Conservation (phyloP, 164 flowering plant species). For the grape (Vitis vinifera) region DNA sequence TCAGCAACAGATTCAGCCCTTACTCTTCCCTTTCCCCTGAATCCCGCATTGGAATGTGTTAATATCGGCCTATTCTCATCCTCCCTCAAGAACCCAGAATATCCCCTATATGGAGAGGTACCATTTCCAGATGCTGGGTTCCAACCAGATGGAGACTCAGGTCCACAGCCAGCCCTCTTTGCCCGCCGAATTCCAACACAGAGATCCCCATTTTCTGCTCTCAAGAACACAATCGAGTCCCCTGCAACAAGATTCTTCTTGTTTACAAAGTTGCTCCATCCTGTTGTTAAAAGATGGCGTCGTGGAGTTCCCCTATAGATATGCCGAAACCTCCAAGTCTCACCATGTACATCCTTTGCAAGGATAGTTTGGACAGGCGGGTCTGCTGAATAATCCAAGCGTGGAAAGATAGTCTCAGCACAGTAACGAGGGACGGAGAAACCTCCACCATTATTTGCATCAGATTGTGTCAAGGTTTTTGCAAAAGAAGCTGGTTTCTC, state of each 20-base stretch:
- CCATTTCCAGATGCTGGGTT: conserved; percentile 22
- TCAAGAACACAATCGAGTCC: conserved; percentile 62
- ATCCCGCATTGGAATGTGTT: conserved; percentile 14
- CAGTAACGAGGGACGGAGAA: conserved; percentile 65
- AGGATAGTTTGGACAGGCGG: conserved; percentile 60
- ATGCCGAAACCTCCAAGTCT: conserved; percentile 59
- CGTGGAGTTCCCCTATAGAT: conserved; percentile 63
- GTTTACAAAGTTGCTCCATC: conserved; percentile 69
- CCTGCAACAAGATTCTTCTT: conserved; percentile 67
- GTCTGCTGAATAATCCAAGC: conserved; percentile 50
- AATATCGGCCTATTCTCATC: conserved; percentile 22
- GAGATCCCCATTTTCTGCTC: conserved; percentile 58
- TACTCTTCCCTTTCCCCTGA: conserved; percentile 27
- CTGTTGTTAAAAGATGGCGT: conserved; percentile 57
- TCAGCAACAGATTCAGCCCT: conserved; percentile 44
- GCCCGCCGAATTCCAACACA: conserved; percentile 57
- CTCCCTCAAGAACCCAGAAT: conserved; percentile 27
- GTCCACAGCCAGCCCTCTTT: conserved; percentile 45
- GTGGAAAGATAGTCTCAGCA: conserved; percentile 61
- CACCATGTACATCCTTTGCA: conserved; percentile 63
- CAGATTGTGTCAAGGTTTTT: conserved; percentile 64
- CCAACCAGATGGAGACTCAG: conserved; percentile 40
- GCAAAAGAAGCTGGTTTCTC: conserved; percentile 55
- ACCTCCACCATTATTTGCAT: conserved; percentile 65
- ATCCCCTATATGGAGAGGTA: conserved; percentile 28